Conservation (phyloP, 495 filamentous ascomycete species). For the Geopyxis carbonaria region DNA sequence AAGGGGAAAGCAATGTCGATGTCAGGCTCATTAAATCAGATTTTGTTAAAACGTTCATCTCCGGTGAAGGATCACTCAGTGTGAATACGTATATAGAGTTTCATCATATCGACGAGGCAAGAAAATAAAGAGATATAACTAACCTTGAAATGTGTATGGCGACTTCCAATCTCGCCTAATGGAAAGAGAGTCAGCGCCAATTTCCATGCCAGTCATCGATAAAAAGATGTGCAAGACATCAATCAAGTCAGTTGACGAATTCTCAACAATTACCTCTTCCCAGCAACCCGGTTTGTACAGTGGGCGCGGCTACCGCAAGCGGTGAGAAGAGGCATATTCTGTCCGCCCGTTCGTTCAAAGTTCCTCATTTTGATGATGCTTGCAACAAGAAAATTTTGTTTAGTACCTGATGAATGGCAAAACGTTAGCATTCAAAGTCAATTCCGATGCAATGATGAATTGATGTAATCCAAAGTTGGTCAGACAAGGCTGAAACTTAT, state of each 20-base stretch:
- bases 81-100: slow-evolving; percentile 3
- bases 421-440: slow-evolving; percentile 6
- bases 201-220: slow-evolving; percentile 6
- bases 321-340: slow-evolving; percentile 22
- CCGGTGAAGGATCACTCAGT: slow-evolving; percentile 7
- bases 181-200: slow-evolving; percentile 1
- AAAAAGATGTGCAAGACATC: slow-evolving; percentile 7
- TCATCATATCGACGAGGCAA: slow-evolving; percentile 2
- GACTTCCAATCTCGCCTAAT: background rate
- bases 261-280: slow-evolving; percentile 22
- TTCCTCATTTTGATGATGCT: slow-evolving; percentile 19
- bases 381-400: background rate
- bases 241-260: slow-evolving; percentile 24
- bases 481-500: slow-evolving; percentile 28
- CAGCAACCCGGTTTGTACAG: slow-evolving; percentile 23
- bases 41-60: slow-evolving; percentile 18
- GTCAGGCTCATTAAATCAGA: slow-evolving; percentile 29
- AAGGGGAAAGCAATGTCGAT: slow-evolving; percentile 10
- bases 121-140: background rate
- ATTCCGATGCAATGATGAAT: background rate
- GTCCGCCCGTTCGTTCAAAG: slow-evolving; percentile 28
- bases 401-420: background rate
- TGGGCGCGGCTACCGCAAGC: slow-evolving; percentile 20
- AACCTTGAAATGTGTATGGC: slow-evolving; percentile 3
- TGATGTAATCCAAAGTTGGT: slow-evolving; percentile 6